Percentiles rank a stretch among this genome's conserved stretches.
Evolutionary conservation across 768 basidiomycete genomes (phyloP).

Genomic region (Panaeolus papilionaceus): DNA sequence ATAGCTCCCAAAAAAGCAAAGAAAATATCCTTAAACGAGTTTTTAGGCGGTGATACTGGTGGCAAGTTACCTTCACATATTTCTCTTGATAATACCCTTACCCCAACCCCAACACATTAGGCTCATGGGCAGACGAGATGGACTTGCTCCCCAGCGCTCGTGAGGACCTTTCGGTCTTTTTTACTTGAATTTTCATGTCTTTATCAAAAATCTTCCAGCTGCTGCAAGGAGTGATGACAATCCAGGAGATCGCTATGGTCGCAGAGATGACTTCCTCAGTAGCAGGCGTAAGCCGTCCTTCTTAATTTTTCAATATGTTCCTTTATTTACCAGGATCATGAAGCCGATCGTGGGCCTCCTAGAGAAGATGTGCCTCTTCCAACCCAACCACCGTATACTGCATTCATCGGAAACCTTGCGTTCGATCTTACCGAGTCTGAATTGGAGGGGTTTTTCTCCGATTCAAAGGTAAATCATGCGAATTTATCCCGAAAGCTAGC

Average conservation of each 20-base stretch:
- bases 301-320: constrained; percentile 18
- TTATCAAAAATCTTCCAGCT: constrained; percentile 48
- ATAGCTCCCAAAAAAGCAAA: constrained; percentile 91
- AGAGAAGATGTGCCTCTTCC: constrained; percentile 97
- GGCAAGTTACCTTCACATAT: constrained; percentile 54
- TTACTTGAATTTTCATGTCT: constrained; percentile 19
- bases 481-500: constrained; percentile 1
- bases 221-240: constrained; percentile 74
- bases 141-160: constrained; percentile 91
- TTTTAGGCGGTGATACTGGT: constrained; percentile 74
- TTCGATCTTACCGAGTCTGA: constrained; percentile 91
- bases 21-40: constrained; percentile 93
- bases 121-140: constrained; percentile 99
- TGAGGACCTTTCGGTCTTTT: constrained; percentile 50
- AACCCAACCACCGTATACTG: constrained; percentile 91
- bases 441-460: constrained; percentile 80
- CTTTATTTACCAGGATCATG: constrained; percentile 30
- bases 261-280: constrained; percentile 66
- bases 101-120: constrained; percentile 69
- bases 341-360: constrained; percentile 64
- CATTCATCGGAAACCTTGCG: constrained; percentile 94
- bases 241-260: constrained; percentile 58
- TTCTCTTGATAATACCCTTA: constrained; percentile 28
- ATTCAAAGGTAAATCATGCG: constrained; percentile 54
- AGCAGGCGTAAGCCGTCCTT: constrained; percentile 57